These are phyloP conservation scores for Kokia cookei DNA, from an alignment of 441 rosid species.

Conservation along the genomic window DNA sequence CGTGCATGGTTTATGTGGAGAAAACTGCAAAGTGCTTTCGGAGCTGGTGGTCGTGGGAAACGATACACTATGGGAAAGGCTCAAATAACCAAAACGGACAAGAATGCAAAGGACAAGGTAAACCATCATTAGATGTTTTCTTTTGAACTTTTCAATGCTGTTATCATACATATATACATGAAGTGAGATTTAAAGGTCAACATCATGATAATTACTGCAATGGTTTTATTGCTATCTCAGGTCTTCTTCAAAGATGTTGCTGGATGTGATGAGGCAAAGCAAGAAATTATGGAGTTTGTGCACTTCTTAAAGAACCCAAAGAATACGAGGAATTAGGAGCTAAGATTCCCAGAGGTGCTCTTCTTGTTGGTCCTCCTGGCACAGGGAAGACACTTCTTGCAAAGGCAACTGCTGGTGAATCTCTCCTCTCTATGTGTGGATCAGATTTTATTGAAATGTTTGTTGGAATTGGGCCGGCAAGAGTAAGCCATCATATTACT, in stretches of 20 bases:
- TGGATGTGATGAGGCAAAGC: conserved; percentile 73
- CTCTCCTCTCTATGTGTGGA: conserved; percentile 56
- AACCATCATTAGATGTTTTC: background rate
- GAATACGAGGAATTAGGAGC: conserved; percentile 62
- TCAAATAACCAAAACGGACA: conserved; percentile 44
- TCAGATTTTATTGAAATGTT: conserved; percentile 68
- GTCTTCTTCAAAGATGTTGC: conserved; percentile 60
- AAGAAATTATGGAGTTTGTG: conserved; percentile 66
- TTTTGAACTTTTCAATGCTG: background rate
- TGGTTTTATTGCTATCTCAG: conserved; percentile 21
- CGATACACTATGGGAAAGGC: conserved; percentile 53
- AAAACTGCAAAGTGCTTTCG: conserved; percentile 44
- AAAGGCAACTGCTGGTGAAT: conserved; percentile 71
- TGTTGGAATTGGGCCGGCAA: conserved; percentile 65
- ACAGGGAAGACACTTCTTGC: conserved; percentile 71
- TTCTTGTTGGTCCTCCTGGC: conserved; percentile 62
- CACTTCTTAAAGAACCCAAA: conserved; percentile 64
- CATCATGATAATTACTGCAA: background rate
- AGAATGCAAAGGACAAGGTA: conserved; percentile 58
- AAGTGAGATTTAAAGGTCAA: background rate
- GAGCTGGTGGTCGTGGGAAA: conserved; percentile 53
- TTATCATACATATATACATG: background rate
- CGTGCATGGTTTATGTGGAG: conserved; percentile 39
- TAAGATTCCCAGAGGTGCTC: conserved; percentile 66
- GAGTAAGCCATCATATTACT: conserved; percentile 47